A percentile compares a stretch with the other conserved stretches of the same genome.
phyloP scores from a whole-genome alignment of 2,329 filamentous ascomycete genomes.

The Fusarium circinatum region DNA sequence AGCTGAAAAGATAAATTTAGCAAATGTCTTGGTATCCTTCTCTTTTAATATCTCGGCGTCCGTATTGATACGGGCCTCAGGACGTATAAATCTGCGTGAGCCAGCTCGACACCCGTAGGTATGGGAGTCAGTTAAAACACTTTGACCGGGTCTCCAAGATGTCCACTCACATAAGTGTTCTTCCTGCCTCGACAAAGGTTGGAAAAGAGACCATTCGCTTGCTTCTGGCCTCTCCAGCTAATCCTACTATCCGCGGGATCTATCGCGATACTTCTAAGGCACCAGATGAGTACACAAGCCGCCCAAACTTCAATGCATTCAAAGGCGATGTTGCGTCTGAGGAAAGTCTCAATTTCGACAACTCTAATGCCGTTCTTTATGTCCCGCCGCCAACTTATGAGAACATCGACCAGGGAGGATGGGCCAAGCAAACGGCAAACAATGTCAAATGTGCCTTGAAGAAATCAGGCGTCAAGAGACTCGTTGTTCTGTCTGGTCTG shows the following conservation, averaged over 20 bases:
- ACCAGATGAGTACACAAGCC: slow-evolving; percentile 41
- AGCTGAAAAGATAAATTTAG: background rate
- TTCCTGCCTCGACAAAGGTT: slow-evolving; percentile 47
- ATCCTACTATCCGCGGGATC: slow-evolving; percentile 40
- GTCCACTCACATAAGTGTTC: slow-evolving; percentile 43
- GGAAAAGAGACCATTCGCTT: slow-evolving; percentile 42
- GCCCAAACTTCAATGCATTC: slow-evolving; percentile 42
- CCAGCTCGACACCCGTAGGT: background rate
- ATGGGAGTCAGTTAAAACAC: background rate
- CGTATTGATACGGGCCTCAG: background rate
- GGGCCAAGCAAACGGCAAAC: slow-evolving; percentile 35
- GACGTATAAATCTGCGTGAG: background rate
- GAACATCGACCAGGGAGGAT: slow-evolving; percentile 35
- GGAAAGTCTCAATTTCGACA: slow-evolving; percentile 39
- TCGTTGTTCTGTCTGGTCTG: slow-evolving; percentile 43
- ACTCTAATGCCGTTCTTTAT: slow-evolving; percentile 47
- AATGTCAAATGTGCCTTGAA: slow-evolving; percentile 40
- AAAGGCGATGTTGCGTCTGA: slow-evolving; percentile 44
- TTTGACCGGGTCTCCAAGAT: slow-evolving; percentile 19
- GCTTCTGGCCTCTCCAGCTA: slow-evolving; percentile 36
- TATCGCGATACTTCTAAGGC: slow-evolving; percentile 45
- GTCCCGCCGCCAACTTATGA: slow-evolving; percentile 46
- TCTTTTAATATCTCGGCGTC: background rate
- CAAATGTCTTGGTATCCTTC: too few relatives aligned
- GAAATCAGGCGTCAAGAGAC: slow-evolving; percentile 8